Conservation (phyloP, 2,329 filamentous ascomycete species). For the Sporothrix sp. region DNA sequence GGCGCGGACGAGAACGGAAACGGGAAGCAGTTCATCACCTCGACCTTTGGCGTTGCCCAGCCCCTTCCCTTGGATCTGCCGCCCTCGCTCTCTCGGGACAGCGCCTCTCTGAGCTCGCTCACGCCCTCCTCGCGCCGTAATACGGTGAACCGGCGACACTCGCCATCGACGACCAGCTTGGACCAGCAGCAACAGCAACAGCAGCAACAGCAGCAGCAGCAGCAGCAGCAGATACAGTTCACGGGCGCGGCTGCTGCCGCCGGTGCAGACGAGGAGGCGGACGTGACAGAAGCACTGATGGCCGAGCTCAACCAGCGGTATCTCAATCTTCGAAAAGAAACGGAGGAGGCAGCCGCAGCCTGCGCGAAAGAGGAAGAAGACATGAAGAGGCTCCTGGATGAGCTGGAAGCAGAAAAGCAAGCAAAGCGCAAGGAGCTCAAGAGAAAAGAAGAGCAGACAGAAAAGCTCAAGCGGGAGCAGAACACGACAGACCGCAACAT, state of each 20-base stretch:
- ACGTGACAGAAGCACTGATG: conserved; percentile 56
- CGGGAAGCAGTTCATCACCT: conserved; percentile 13
- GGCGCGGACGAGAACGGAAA: conserved; percentile 41
- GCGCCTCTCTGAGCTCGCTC: conserved; percentile 31
- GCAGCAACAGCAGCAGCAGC: conserved; percentile 18
- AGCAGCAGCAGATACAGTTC: conserved; percentile 8
- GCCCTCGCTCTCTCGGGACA: conserved; percentile 55
- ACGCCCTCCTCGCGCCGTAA: conserved; percentile 41
- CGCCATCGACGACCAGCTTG: conserved; percentile 55
- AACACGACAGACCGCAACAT: conserved; percentile 73
- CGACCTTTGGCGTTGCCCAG: conserved; percentile 15
- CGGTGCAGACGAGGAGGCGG: conserved; percentile 30
- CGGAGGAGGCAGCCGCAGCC: conserved; percentile 64
- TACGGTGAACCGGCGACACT: conserved; percentile 65
- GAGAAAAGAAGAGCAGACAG: conserved; percentile 84
- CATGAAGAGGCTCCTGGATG: conserved; percentile 52
- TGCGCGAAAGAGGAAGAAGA: conserved; percentile 65
- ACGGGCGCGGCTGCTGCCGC: conserved; percentile 16
- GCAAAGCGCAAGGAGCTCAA: conserved; percentile 67
- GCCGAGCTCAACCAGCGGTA: conserved; percentile 74
- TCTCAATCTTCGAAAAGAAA: conserved; percentile 70
- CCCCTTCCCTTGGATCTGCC: conserved; percentile 4
- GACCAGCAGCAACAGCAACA: conserved; percentile 31
- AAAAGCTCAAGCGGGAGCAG: conserved; percentile 72
- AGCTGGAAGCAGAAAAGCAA: conserved; percentile 68